These are phyloP conservation scores for Alternaria sp. DNA, from an alignment of 2,329 filamentous ascomycete genomes.

Conservation along the genomic window DNA sequence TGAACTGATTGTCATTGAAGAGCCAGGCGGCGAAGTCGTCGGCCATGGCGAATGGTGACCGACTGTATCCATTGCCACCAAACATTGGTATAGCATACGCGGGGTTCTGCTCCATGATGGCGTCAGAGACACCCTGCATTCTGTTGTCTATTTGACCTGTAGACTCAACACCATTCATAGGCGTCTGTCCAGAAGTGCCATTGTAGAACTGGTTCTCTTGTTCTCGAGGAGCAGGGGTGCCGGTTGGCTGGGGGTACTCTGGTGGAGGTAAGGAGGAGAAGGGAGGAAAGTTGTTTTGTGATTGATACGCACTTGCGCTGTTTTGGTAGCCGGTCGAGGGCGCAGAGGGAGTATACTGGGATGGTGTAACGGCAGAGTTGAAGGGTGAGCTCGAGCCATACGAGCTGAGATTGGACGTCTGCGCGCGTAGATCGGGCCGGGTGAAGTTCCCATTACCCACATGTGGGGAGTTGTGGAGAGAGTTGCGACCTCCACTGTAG, in stretches of 20 bases:
- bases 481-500: conserved; percentile 37
- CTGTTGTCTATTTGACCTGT: conserved; percentile 41
- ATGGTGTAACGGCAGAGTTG: conserved; percentile 49
- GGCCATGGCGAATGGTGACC: conserved; percentile 85
- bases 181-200: conserved; percentile 41
- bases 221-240: conserved; percentile 46
- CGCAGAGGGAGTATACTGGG: conserved; percentile 55
- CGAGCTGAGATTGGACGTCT: conserved; percentile 44
- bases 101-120: conserved; percentile 54
- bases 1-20: conserved; percentile 71
- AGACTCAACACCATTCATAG: conserved; percentile 48
- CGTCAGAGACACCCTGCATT: conserved; percentile 47
- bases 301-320: conserved; percentile 57
- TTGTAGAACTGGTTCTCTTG: conserved; percentile 47
- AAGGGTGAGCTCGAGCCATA: conserved; percentile 46
- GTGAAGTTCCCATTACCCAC: conserved; percentile 42
- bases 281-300: conserved; percentile 66
- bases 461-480: conserved; percentile 48
- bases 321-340: conserved; percentile 50
- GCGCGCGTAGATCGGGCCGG: conserved; percentile 44
- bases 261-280: conserved; percentile 66
- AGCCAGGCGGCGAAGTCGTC: conserved; percentile 88
- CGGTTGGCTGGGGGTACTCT: conserved; percentile 55
- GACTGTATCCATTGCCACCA: conserved; percentile 79
- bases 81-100: conserved; percentile 82